Evolutionary conservation across 2,329 filamentous ascomycete genomes (phyloP).

Genomic region (Paracamarosporium sp.): DNA sequence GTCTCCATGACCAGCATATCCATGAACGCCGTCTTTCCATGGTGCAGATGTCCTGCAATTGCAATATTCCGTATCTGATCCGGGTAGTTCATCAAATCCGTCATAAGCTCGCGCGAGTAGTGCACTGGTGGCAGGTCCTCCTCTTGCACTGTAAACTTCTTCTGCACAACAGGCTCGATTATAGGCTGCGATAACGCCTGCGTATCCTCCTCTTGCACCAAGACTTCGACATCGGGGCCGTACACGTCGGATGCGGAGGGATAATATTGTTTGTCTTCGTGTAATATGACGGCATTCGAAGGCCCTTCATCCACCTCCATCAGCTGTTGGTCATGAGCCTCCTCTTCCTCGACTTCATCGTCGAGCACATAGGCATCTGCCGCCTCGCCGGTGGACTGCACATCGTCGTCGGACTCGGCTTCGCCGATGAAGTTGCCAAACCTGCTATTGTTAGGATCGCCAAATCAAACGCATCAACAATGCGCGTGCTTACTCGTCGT

Average conservation of each 20-base stretch:
- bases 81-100: slow-evolving; percentile 94
- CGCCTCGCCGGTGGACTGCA: slow-evolving; percentile 75
- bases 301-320: slow-evolving; percentile 95
- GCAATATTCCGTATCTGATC: slow-evolving; percentile 94
- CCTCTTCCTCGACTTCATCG: slow-evolving; percentile 67
- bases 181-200: slow-evolving; percentile 93
- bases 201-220: slow-evolving; percentile 96
- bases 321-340: slow-evolving; percentile 74
- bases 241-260: slow-evolving; percentile 97
- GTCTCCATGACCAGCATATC: slow-evolving; percentile 98
- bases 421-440: slow-evolving; percentile 99
- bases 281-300: slow-evolving; percentile 95
- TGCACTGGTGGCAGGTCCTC: slow-evolving; percentile 86
- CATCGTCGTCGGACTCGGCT: slow-evolving; percentile 87
- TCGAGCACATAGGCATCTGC: slow-evolving; percentile 82
- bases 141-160: slow-evolving; percentile 96
- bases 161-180: slow-evolving; percentile 88
- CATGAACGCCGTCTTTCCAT: slow-evolving; percentile 98
- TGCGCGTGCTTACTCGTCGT: slow-evolving; percentile 75
- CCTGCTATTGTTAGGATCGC: slow-evolving; percentile 56
- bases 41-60: slow-evolving; percentile 89
- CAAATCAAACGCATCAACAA: not conserved
- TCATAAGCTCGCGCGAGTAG: slow-evolving; percentile 91
- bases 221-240: slow-evolving; percentile 89
- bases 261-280: slow-evolving; percentile 99